Evolutionary conservation across 176 grass and related monocot species (phyloP), one percentile per base, ranked within the genome.

Genomic region (Zea luxurians): DNA sequence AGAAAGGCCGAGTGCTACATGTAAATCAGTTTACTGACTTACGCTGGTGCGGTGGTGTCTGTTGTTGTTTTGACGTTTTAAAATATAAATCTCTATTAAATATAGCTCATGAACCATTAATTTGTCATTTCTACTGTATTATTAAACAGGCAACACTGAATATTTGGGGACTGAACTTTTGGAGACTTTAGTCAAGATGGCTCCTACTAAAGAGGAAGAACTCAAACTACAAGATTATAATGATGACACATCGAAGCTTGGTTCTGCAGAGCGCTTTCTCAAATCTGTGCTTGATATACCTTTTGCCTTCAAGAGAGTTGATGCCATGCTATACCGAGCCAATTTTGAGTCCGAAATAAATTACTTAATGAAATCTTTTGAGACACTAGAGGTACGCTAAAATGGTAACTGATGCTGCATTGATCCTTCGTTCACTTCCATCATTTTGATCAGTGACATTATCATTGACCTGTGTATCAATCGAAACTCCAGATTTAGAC

Each of bases 111-210:
- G 66, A 10, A 61, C n/a, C 46, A 49, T 7, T 78, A 15, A 66
- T 66, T 44, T 52, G 13, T 57, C 66, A 27, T 75, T 75, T 76
- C 5, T 48, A 41, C 48, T 66, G 34, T 75, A 64, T 49, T 63
- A 57, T 79, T 53, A 20, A 86, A 85, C 88, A 99, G 96, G 96
- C 27, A 95, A 91, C 76, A 78, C 88, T 55, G 92, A 95, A 77
- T 95, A 76, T 64, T 79, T 99, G 70, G 96, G 96, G 72, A 72
- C 83, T 76, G 96, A 99, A 71, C 92, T 99, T 70, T 81, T 99
- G 85, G 96, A 99, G 88, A 99, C 96, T n/a, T 73, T 99, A 76
- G 92, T 95, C 37, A 99, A 99, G 68, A 99, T 99, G 96, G 92
- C 96, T 54, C 92, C 96, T 34, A 99, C 96, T 34, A 99, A 95